Evolutionary conservation across 2,329 filamentous ascomycete genomes (phyloP).

Genomic region (Akanthomyces dipterigenus): DNA sequence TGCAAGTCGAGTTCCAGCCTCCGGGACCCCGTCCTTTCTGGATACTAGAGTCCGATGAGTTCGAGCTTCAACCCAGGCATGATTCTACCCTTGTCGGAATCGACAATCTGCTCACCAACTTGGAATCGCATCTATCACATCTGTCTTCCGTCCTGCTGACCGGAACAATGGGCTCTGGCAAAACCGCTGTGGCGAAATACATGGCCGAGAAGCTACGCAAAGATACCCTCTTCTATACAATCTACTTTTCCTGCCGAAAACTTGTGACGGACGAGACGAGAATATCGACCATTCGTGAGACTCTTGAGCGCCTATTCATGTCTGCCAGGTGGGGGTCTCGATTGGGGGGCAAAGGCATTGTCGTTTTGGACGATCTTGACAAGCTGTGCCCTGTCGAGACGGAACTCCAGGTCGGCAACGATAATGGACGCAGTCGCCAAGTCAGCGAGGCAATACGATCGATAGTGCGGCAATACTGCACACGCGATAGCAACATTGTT

Average conservation of each 20-base stretch:
- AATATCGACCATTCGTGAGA: constrained; percentile 86
- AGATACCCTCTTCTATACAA: constrained; percentile 70
- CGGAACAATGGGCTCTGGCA: constrained; percentile 83
- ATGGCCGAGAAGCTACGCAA: constrained; percentile 67
- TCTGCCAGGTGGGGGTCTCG: constrained; percentile 85
- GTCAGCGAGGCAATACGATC: constrained; percentile 83
- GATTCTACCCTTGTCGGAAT: constrained; percentile 73
- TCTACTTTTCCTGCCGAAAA: constrained; percentile 81
- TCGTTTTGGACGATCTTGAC: constrained; percentile 89
- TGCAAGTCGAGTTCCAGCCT: constrained; percentile 68
- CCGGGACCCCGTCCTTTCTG: constrained; percentile 61
- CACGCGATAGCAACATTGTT: constrained; percentile 71
- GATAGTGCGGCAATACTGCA: constrained; percentile 78
- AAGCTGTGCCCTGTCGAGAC: constrained; percentile 90
- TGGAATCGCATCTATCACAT: constrained; percentile 71
- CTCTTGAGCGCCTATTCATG: constrained; percentile 75
- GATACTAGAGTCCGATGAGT: constrained; percentile 35
- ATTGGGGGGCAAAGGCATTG: constrained; percentile 72
- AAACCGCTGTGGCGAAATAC: constrained; percentile 72
- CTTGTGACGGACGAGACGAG: constrained; percentile 87
- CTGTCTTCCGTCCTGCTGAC: constrained; percentile 86
- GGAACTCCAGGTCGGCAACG: constrained; percentile 85
- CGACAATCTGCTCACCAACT: constrained; percentile 64
- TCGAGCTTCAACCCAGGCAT: constrained; percentile 50
- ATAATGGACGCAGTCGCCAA: constrained; percentile 87